These are phyloP conservation scores for Setomelanomma holmii DNA, from an alignment of 2,329 filamentous ascomycete species.

Conservation along the genomic window DNA sequence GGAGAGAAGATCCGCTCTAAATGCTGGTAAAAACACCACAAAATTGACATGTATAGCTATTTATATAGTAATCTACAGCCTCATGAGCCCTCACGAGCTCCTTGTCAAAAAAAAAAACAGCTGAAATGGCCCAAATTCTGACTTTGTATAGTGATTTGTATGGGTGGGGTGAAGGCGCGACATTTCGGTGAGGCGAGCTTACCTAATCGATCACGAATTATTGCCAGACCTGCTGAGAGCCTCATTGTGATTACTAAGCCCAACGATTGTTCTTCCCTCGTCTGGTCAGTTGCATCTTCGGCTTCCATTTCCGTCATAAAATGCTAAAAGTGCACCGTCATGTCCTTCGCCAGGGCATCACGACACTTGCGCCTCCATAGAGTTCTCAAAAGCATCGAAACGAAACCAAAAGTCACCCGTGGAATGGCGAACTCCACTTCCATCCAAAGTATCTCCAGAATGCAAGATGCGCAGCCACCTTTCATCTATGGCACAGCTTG, in stretches of 20 bases:
- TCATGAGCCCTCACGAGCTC: background rate
- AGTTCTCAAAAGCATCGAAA: too few relatives aligned
- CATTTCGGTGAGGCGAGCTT: background rate
- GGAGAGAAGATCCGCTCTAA: too few relatives aligned
- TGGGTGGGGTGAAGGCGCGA: background rate
- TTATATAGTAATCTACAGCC: background rate
- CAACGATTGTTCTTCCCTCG: background rate
- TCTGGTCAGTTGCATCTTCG: background rate
- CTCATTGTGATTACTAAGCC: constrained; percentile 12
- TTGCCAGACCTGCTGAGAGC: background rate
- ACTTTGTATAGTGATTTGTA: background rate
- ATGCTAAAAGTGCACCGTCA: background rate
- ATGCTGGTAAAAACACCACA: background rate
- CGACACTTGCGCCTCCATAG: background rate
- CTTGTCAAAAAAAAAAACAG: background rate
- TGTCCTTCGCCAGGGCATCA: background rate
- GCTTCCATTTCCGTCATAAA: too few relatives aligned
- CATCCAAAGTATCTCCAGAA: constrained; percentile 15
- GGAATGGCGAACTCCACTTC: constrained; percentile 26
- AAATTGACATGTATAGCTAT: background rate
- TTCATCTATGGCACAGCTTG: constrained; percentile 85
- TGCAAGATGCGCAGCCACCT: constrained; percentile 26
- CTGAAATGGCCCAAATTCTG: background rate
- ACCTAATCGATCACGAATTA: background rate
- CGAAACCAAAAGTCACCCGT: constrained; percentile 1